Conservation (phyloP, 805 yeast genomes). For the Kuraishia cidri region DNA sequence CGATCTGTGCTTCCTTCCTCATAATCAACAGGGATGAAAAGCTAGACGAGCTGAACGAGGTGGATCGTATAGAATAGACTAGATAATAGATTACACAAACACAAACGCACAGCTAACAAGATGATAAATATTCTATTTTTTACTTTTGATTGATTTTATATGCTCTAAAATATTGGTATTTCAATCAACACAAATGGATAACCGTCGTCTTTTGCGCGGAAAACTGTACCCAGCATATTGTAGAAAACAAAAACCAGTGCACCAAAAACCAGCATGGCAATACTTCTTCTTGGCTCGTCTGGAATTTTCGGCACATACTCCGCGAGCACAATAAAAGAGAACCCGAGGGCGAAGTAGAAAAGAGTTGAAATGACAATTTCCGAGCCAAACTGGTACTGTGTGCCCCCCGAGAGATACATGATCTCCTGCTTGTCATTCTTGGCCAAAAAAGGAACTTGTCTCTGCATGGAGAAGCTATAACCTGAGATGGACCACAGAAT, state of each 20-base stretch:
- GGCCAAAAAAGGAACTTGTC: slow-evolving; percentile 56
- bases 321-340: slow-evolving; percentile 29
- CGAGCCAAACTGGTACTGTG: slow-evolving; percentile 60
- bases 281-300: slow-evolving; percentile 2
- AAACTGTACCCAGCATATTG: slow-evolving; percentile 34
- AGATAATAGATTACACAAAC: not conserved
- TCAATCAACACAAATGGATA: slow-evolving; percentile 33
- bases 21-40: slow-evolving; percentile 76
- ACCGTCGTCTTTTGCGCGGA: slow-evolving; percentile 31
- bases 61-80: slow-evolving; percentile 1
- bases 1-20: slow-evolving; percentile 78
- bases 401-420: slow-evolving; percentile 53
- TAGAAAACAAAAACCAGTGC: slow-evolving; percentile 24
- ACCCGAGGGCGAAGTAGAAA: slow-evolving; percentile 39
- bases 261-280: slow-evolving; percentile 13
- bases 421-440: slow-evolving; percentile 38
- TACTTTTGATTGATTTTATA: slow-evolving; percentile 1
- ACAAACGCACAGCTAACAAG: not conserved
- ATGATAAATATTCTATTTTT: not conserved
- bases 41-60: slow-evolving; percentile 32
- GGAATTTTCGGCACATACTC: slow-evolving; percentile 19
- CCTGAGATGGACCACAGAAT: slow-evolving; percentile 48
- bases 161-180: slow-evolving; percentile 7
- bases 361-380: slow-evolving; percentile 48
- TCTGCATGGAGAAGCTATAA: slow-evolving; percentile 51